Percentiles rank a stretch among this genome's conserved stretches.
Evolutionary conservation across 2,329 filamentous ascomycete genomes (phyloP).

Genomic region (Verruconis gallopava): DNA sequence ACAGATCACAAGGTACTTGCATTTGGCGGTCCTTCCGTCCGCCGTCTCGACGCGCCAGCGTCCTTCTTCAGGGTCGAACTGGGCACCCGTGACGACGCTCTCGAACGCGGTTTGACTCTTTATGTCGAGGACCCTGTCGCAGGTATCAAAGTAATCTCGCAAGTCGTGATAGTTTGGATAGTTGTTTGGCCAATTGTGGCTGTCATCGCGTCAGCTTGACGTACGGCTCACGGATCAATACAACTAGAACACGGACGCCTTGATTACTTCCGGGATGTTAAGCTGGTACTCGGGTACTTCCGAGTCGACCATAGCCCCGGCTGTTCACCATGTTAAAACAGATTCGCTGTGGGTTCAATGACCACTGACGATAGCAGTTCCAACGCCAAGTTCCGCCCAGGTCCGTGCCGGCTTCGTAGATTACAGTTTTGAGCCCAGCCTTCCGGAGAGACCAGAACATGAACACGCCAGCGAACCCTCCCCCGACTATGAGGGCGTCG

Average conservation of each 20-base stretch:
- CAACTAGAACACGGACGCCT: constrained; percentile 11
- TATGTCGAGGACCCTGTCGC: constrained; percentile 41
- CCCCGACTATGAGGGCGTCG: constrained; percentile 18
- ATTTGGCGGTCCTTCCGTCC: constrained; percentile 38
- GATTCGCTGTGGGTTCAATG: not conserved
- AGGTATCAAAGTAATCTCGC: constrained; percentile 45
- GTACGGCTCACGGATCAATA: too few relatives aligned
- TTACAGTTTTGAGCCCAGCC: constrained; percentile 10
- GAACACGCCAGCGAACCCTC: constrained; percentile 19
- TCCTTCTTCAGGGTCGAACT: constrained; percentile 35
- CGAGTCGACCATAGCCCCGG: constrained; percentile 33
- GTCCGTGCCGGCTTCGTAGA: constrained; percentile 27
- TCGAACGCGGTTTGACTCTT: constrained; percentile 46
- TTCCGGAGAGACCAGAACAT: constrained; percentile 14
- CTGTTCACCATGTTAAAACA: constrained; percentile 12
- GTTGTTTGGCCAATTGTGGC: constrained; percentile 36
- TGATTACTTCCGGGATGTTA: constrained; percentile 34
- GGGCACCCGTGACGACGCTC: constrained; percentile 39
- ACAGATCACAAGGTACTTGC: constrained; percentile 40
- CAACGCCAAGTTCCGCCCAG: constrained; percentile 32
- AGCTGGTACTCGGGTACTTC: constrained; percentile 36
- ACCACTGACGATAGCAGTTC: constrained; percentile 26
- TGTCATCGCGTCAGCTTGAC: too few relatives aligned
- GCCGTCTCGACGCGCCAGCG: constrained; percentile 40
- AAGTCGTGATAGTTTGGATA: constrained; percentile 42